Evolutionary conservation across 208 protist genomes (phyloP).

Genomic region (Leishmania turanica): DNA sequence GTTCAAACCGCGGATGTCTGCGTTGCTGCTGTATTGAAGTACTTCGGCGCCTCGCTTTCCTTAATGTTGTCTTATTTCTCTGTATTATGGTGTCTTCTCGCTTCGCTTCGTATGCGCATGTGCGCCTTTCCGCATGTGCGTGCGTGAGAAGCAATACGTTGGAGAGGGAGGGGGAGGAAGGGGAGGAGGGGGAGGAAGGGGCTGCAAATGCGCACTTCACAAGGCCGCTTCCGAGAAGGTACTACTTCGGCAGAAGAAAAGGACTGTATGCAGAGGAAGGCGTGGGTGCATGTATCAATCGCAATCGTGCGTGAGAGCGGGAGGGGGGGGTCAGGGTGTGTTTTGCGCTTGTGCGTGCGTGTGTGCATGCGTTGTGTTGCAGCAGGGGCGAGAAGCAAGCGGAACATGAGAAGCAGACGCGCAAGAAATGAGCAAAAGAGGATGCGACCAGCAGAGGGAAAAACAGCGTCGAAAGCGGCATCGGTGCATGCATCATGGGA

Average conservation of each 20-base stretch:
- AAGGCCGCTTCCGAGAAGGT: not conserved
- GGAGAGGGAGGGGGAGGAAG: not conserved
- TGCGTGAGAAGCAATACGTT: not conserved
- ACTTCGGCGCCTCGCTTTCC: not conserved
- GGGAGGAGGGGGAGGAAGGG: not conserved
- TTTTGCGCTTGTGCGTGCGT: not conserved
- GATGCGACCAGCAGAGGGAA: not conserved
- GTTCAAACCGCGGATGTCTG: not conserved
- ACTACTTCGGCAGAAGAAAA: not conserved
- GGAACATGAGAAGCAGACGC: not conserved
- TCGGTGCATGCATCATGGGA: not conserved
- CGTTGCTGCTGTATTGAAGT: not conserved
- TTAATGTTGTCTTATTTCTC: too few relatives aligned
- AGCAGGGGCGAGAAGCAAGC: not conserved
- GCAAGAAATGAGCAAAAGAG: not conserved
- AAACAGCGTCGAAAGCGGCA: slow-evolving; percentile 20
- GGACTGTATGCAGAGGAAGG: not conserved
- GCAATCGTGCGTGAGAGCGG: not conserved
- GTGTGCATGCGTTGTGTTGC: not conserved
- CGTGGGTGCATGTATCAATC: not conserved
- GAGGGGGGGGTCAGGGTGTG: too few relatives aligned
- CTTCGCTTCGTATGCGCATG: too few relatives aligned
- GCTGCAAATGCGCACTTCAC: not conserved
- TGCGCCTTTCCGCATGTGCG: not conserved
- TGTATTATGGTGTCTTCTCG: not conserved